These are phyloP conservation scores for Phytopythium chamaehyphon DNA, from an alignment of 352 stramenopile genomes.

Conservation along the genomic window DNA sequence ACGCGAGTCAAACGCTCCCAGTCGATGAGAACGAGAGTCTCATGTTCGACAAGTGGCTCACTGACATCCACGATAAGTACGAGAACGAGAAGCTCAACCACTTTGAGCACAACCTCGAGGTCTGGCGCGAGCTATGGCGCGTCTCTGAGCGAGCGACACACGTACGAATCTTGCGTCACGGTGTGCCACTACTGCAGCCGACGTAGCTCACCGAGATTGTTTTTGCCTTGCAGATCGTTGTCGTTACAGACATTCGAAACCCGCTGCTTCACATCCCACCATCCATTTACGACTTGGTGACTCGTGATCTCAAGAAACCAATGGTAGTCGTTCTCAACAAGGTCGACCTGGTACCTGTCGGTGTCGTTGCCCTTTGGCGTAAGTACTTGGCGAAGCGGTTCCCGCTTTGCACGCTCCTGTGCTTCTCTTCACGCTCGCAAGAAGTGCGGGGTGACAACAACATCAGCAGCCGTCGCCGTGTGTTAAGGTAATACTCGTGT, in stretches of 20 bases:
- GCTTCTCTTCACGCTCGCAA: slow-evolving; percentile 74
- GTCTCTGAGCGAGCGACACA: slow-evolving; percentile 79
- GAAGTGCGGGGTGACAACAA: slow-evolving; percentile 64
- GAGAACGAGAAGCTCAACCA: slow-evolving; percentile 78
- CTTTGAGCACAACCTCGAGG: slow-evolving; percentile 85
- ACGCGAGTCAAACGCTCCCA: slow-evolving; percentile 11
- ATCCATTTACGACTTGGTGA: slow-evolving; percentile 79
- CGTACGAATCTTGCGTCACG: slow-evolving; percentile 16
- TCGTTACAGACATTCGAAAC: slow-evolving; percentile 79
- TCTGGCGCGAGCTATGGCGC: slow-evolving; percentile 86
- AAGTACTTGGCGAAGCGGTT: slow-evolving; percentile 58
- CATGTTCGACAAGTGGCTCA: slow-evolving; percentile 86
- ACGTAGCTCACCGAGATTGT: background rate
- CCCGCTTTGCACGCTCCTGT: slow-evolving; percentile 60
- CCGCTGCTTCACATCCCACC: slow-evolving; percentile 77
- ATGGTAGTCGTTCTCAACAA: slow-evolving; percentile 87
- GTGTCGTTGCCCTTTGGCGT: slow-evolving; percentile 65
- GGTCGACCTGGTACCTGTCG: slow-evolving; percentile 67
- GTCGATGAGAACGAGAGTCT: slow-evolving; percentile 78
- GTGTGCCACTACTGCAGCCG: too few relatives aligned
- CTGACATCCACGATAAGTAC: slow-evolving; percentile 84
- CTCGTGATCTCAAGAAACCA: slow-evolving; percentile 63
- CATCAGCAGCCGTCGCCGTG: slow-evolving; percentile 58
- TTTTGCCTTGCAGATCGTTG: slow-evolving; percentile 25
- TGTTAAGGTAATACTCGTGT: slow-evolving; percentile 52